Base-by-base conservation (phyloP, 2,329 filamentous ascomycete species). In the Alternaria conjuncta region DNA sequence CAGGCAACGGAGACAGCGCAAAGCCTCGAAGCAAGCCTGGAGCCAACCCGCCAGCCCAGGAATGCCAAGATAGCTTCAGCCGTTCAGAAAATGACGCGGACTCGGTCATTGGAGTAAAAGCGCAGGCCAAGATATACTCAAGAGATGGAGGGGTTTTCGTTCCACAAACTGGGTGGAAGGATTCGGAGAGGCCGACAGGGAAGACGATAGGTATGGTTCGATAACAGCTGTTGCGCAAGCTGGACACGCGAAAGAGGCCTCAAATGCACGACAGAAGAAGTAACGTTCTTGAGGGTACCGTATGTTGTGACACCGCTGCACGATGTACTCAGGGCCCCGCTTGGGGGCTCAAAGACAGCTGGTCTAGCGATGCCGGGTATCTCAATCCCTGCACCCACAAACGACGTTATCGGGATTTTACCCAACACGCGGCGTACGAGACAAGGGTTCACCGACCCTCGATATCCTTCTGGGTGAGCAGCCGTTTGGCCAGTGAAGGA, bases 91-190 rank as follows among this genome's bases (percentile, higher is more conserved):
- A 45, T 30, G 30, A 45, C 43, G 41, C 59, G 62, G 36, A n/a
- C 23, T 46, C 60, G 44, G 57, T 66, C 57, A 76, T 77, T 78
- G 73, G 75, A 72, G 67, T 69, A 66, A 46, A 44, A 50, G 36
- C 41, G 26, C 15, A 41, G 60, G 74, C 73, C 73, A 78, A 78
- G 74, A 67, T 56, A n/a, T 46, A 57, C 60, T 65, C 66, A 73
- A 74, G 71, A 73, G 63, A 59, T 70, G 65, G 70, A 70, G 57
- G 58, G 64, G 59, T 63, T 57, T 53, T 55, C 26, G 57, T 59
- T 60, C 46, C 50, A 57, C 43, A 49, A 63, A 45, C 26, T 63
- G 50, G 55, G 13, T 47, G n/a, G 43, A 57, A 49, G 26, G 55
- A 55, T 63, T 71, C 72, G 72, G 73, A 36, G 70, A 68, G 63